These are phyloP conservation scores for Erodium maritimum DNA, from an alignment of 345 rosid species.

Conservation along the genomic window DNA sequence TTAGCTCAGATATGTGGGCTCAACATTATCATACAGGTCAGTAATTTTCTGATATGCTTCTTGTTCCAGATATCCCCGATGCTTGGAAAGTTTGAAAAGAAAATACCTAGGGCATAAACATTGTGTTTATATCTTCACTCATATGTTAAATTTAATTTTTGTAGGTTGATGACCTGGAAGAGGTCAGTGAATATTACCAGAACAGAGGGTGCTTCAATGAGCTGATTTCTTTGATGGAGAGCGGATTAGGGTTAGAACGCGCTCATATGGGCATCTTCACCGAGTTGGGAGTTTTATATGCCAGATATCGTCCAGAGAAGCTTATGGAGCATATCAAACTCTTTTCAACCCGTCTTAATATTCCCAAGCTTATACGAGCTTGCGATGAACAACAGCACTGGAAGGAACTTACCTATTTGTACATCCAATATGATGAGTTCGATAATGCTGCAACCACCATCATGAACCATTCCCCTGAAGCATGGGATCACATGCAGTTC, in stretches of 20 bases:
- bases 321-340: conserved; percentile 94
- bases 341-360: conserved; percentile 85
- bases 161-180: conserved; percentile 92
- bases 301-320: conserved; percentile 93
- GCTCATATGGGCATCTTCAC: conserved; percentile 99
- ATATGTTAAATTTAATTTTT: conserved; percentile 2
- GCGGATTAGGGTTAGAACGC: conserved; percentile 92
- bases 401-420: conserved; percentile 79
- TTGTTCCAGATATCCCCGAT: neutral
- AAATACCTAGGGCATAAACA: too few species aligned
- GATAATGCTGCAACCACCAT: conserved; percentile 92
- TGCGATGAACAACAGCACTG: conserved; percentile 97
- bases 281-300: conserved; percentile 91
- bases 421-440: conserved; percentile 82
- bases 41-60: conserved; percentile 5
- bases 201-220: conserved; percentile 89
- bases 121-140: too few species aligned
- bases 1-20: conserved; percentile 96
- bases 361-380: conserved; percentile 92
- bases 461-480: conserved; percentile 97
- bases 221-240: conserved; percentile 91
- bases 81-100: too few species aligned
- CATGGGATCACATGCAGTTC: conserved; percentile 98
- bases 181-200: conserved; percentile 88
- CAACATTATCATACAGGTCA: conserved; percentile 83